Evolutionary conservation across 2,329 filamentous ascomycete genomes (phyloP).

Genomic region (Thermomyces lanuginosus): DNA sequence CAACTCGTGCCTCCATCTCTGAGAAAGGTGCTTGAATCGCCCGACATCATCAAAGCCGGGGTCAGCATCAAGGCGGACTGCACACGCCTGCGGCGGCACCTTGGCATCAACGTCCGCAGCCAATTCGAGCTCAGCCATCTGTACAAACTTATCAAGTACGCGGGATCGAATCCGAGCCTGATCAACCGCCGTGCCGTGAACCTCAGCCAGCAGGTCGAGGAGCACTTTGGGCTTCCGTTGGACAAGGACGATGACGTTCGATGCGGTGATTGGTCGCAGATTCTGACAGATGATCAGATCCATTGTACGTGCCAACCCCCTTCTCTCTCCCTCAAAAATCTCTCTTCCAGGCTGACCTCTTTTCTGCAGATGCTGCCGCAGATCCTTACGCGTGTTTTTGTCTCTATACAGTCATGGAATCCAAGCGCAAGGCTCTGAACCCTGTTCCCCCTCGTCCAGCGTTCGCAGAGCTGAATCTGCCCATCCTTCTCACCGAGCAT

Average conservation of each 20-base stretch:
- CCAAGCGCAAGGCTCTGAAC: constrained; percentile 46
- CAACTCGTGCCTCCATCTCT: constrained; percentile 57
- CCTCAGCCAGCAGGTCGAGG: constrained; percentile 52
- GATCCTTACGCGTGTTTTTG: constrained; percentile 69
- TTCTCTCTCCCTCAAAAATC: background rate
- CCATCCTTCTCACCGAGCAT: constrained; percentile 40
- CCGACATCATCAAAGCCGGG: constrained; percentile 55
- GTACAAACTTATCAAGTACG: constrained; percentile 59
- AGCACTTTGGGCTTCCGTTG: constrained; percentile 56
- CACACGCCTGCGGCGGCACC: constrained; percentile 48
- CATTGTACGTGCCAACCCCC: constrained; percentile 39
- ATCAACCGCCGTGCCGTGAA: constrained; percentile 53
- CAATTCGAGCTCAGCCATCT: constrained; percentile 71
- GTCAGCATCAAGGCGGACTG: constrained; percentile 58
- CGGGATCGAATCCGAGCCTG: constrained; percentile 33
- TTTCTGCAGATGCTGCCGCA: constrained; percentile 51
- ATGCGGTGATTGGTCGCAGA: constrained; percentile 54
- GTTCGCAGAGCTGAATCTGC: constrained; percentile 48
- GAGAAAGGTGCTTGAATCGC: constrained; percentile 54
- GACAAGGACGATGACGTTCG: constrained; percentile 57
- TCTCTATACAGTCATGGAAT: constrained; percentile 55
- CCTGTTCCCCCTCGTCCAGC: constrained; percentile 57
- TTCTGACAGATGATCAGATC: constrained; percentile 48
- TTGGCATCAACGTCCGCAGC: constrained; percentile 48
- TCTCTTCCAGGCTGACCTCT: background rate